Conservation (phyloP, 805 yeast species). For the Candida corydali region DNA sequence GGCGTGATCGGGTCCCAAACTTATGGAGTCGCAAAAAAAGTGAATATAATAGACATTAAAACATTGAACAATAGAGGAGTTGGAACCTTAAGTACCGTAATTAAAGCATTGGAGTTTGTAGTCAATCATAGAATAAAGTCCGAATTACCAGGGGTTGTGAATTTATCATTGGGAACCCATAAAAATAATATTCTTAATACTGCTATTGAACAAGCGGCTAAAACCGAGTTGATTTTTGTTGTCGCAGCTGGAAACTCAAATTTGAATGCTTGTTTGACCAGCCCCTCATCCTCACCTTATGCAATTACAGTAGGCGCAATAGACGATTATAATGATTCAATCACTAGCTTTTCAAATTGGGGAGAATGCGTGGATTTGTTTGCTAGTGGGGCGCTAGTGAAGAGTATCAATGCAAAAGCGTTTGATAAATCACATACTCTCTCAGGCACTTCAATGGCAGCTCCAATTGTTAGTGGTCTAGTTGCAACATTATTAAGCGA, state of each 20-base stretch:
- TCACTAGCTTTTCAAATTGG: constrained; percentile 83
- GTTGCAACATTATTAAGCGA: constrained; percentile 50
- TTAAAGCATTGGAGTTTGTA: constrained; percentile 63
- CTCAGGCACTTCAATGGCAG: constrained; percentile 80
- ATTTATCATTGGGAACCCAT: constrained; percentile 74
- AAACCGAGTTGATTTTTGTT: constrained; percentile 65
- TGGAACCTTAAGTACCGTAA: constrained; percentile 62
- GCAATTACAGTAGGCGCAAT: constrained; percentile 87
- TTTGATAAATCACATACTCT: constrained; percentile 26
- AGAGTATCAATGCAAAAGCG: constrained; percentile 45
- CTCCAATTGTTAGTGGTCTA: constrained; percentile 68
- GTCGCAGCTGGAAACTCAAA: constrained; percentile 88
- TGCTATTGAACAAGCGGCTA: constrained; percentile 72
- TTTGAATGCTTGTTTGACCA: constrained; percentile 72
- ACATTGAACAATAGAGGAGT: constrained; percentile 65
- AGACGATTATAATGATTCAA: constrained; percentile 63
- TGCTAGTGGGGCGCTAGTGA: constrained; percentile 73
- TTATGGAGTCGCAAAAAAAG: constrained; percentile 52
- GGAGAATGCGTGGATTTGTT: constrained; percentile 83
- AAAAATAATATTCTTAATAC: constrained; percentile 62
- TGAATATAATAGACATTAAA: constrained; percentile 64
- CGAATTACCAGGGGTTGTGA: constrained; percentile 54
- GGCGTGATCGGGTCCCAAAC: constrained; percentile 49
- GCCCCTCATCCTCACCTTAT: constrained; percentile 74
- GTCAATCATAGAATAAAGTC: constrained; percentile 50